Evolutionary conservation across 208 protist species (phyloP).

Genomic region (Crithidia bombi): DNA sequence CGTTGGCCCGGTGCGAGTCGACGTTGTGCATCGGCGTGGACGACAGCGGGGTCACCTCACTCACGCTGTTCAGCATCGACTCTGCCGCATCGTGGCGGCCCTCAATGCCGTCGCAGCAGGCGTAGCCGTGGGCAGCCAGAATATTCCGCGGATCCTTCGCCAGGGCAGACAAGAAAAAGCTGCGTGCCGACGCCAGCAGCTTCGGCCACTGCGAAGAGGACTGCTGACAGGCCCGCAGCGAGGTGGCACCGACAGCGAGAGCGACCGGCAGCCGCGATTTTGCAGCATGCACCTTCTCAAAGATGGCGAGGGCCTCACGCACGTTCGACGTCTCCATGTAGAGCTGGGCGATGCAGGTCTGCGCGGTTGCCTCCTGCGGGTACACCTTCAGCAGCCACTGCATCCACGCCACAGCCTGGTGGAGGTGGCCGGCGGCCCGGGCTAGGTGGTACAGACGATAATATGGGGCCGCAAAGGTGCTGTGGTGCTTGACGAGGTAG

Average conservation of each 20-base stretch:
- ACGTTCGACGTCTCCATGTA: constrained; percentile 62
- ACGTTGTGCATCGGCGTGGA: constrained; percentile 49
- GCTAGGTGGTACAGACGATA: constrained; percentile 74
- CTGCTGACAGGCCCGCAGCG: constrained; percentile 72
- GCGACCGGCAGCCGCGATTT: constrained; percentile 50
- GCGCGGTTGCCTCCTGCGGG: constrained; percentile 58
- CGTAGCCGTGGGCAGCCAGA: constrained; percentile 80
- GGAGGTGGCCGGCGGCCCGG: constrained; percentile 50
- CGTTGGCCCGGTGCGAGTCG: constrained; percentile 73
- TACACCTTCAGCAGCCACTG: constrained; percentile 72
- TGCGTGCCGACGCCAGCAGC: constrained; percentile 44
- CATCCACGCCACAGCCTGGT: constrained; percentile 84
- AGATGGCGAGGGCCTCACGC: constrained; percentile 47
- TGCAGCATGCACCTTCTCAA: constrained; percentile 40
- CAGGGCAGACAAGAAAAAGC: constrained; percentile 67
- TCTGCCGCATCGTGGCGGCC: constrained; percentile 61
- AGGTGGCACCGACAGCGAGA: constrained; percentile 65
- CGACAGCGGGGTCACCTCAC: constrained; percentile 70
- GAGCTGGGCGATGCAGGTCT: constrained; percentile 53
- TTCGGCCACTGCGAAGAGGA: constrained; percentile 46
- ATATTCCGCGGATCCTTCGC: constrained; percentile 71
- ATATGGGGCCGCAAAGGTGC: constrained; percentile 70
- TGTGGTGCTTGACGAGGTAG: constrained; percentile 82
- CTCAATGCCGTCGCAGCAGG: constrained; percentile 82
- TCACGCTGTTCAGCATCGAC: constrained; percentile 73